phyloP scores from a whole-genome alignment of 2,329 filamentous ascomycete species.

The Camptophora hylomeconis region DNA sequence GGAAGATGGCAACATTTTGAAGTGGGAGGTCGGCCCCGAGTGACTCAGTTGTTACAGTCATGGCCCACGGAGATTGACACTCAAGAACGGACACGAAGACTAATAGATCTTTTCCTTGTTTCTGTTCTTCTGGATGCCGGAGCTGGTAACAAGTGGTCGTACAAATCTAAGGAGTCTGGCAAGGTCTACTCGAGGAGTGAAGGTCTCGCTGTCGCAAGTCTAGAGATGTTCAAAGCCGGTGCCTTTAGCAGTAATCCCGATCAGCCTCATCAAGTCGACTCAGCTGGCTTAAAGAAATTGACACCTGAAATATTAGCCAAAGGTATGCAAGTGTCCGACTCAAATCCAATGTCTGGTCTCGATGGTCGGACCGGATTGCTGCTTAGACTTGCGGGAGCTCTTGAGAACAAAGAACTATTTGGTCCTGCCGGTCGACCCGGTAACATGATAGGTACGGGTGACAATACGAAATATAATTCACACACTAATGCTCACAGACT shows the following conservation, averaged over 20 bases:
- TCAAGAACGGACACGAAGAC: conserved; percentile 41
- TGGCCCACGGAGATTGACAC: conserved; percentile 50
- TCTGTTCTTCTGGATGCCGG: conserved; percentile 55
- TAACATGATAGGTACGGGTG: conserved; percentile 70
- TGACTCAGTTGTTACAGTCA: conserved; percentile 31
- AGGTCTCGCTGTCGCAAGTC: conserved; percentile 62
- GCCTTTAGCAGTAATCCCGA: conserved; percentile 69
- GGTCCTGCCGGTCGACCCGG: conserved; percentile 74
- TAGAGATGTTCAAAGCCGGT: conserved; percentile 91
- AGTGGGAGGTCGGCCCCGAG: conserved; percentile 39
- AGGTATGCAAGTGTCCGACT: conserved; percentile 70
- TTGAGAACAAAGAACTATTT: conserved; percentile 71
- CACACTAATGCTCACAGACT: conserved; percentile 44
- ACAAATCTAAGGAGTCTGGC: conserved; percentile 81
- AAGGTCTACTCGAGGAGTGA: conserved; percentile 74
- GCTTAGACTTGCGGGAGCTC: conserved; percentile 58
- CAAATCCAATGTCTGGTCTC: conserved; percentile 71
- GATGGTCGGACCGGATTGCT: conserved; percentile 74
- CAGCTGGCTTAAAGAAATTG: conserved; percentile 59
- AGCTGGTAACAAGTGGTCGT: conserved; percentile 80
- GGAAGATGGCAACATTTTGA: conserved; percentile 53
- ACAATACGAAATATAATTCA: no score
- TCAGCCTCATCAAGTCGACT: conserved; percentile 85
- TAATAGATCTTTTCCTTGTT: conserved; percentile 50
- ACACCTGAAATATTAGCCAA: conserved; percentile 62